Conservation (phyloP, 306 rosid species). For the Glycine soja region DNA sequence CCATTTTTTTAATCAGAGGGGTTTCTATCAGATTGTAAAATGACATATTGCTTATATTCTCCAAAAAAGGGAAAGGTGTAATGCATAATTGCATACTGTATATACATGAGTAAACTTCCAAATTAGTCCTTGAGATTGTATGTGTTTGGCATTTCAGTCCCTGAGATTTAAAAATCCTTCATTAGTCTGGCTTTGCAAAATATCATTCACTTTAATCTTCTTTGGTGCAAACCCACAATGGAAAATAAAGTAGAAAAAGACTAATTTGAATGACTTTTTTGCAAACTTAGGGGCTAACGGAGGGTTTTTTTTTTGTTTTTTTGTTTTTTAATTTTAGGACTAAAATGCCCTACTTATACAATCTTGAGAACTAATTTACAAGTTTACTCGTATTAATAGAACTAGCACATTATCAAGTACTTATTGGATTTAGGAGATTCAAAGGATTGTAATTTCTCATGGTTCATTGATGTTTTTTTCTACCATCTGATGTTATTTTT, state of each 20-base stretch:
- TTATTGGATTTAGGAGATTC: constrained; percentile 31
- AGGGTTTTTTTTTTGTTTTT: too few relatives aligned
- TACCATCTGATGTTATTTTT: constrained; percentile 20
- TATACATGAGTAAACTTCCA: too few relatives aligned
- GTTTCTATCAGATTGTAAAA: too few relatives aligned
- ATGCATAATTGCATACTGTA: too few relatives aligned
- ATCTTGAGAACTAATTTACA: background rate
- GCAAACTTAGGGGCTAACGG: background rate
- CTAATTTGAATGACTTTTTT: background rate
- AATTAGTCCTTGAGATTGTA: too few relatives aligned
- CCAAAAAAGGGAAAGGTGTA: background rate
- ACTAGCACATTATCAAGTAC: background rate
- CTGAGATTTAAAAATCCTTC: too few relatives aligned
- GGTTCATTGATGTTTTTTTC: constrained; percentile 8
- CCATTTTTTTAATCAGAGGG: too few relatives aligned
- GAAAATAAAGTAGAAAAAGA: background rate
- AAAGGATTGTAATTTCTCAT: constrained; percentile 36
- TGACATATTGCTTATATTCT: too few relatives aligned
- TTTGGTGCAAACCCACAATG: background rate
- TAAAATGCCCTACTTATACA: background rate
- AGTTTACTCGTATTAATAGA: background rate
- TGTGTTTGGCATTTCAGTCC: too few relatives aligned
- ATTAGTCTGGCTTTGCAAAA: background rate
- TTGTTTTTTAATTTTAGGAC: too few relatives aligned
- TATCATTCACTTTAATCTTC: background rate